Conservation (phyloP, 73 alveolate genomes). For the Paraurostyla sp. region DNA sequence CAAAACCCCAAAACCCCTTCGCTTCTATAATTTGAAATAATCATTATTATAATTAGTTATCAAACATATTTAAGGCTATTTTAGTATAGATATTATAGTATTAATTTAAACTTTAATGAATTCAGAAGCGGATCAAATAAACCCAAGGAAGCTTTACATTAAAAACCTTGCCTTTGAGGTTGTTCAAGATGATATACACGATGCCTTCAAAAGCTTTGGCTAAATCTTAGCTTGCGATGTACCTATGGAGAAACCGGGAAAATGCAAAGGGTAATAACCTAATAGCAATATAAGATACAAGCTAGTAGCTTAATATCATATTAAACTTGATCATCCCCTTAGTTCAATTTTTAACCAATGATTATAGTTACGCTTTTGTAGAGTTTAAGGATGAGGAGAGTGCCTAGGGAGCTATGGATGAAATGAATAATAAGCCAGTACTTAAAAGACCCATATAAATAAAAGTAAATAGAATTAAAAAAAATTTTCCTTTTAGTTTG, state of each 20-base stretch:
- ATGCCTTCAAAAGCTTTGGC: conserved; percentile 30
- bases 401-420: conserved; percentile 14
- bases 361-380: conserved; percentile 38
- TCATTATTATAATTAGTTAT: no score
- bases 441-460: conserved; percentile 7
- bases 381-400: conserved; percentile 11
- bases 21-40: no score
- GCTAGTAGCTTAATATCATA: not conserved
- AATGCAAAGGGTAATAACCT: conserved; percentile 20
- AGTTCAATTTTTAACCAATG: no score
- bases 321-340: not conserved
- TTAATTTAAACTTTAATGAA: no score
- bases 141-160: conserved; percentile 6
- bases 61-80: no score
- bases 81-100: no score
- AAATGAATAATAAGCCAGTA: conserved; percentile 12
- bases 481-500: no score
- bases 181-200: not conserved
- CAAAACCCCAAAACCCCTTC: not conserved
- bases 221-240: conserved; percentile 4
- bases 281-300: not conserved
- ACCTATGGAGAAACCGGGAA: conserved; percentile 33
- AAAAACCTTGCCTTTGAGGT: conserved; percentile 47
- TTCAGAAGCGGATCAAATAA: not conserved
- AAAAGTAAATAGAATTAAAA: conserved; percentile 9